Base-by-base conservation (phyloP, 192 early-diverging fungal genomes). In the Coemansia sp. region DNA sequence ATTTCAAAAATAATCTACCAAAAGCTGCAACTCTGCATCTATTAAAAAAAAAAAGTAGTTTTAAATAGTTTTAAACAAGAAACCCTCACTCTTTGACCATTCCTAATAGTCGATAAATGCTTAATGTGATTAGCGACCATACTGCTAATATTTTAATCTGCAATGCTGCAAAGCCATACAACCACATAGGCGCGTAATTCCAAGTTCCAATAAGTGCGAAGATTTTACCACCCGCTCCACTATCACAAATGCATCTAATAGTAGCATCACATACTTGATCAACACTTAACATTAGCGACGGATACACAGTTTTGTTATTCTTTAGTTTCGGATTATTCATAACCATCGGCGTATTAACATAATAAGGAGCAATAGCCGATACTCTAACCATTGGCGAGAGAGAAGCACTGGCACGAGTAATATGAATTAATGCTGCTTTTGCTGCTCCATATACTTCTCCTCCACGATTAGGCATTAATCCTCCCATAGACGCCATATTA, bases 361-460 rank as follows among this genome's bases (percentile, higher is more conserved):
- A 80, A 32, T 80, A 80, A 0, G 78, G 78, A 20, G 78, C 78
- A 10, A 80, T 52, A 0, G 78, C 78, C 1, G 61, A 66, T 0
- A 80, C 72, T 3, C 78, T 72, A 1, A 80, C 59, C 24, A 51
- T 22, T 9, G 78, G 78, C 0, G 66, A 63, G 51, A 80, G 29
- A 8, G 67, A 58, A 3, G n/a, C 33, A 57, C 78, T 75, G 0
- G 78, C 72, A 3, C 65, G 55, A 5, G 78, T 80, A 50, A 80
- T 32, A 31, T 80, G 72, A 17, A 80, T 61, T 1, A 80, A 30
- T 2, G 51, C 78, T 0, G 78, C 78, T 50, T 80, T 80, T 23
- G 72, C 72, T 3, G 78, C 78, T 0, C 78, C 78, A 30, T 80
- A 80, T 0, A 75, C 70, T 24, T 80, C 78, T 58, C 72, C 78